Conservation (phyloP, 331 rosid species). For the Prunus yedoensis region DNA sequence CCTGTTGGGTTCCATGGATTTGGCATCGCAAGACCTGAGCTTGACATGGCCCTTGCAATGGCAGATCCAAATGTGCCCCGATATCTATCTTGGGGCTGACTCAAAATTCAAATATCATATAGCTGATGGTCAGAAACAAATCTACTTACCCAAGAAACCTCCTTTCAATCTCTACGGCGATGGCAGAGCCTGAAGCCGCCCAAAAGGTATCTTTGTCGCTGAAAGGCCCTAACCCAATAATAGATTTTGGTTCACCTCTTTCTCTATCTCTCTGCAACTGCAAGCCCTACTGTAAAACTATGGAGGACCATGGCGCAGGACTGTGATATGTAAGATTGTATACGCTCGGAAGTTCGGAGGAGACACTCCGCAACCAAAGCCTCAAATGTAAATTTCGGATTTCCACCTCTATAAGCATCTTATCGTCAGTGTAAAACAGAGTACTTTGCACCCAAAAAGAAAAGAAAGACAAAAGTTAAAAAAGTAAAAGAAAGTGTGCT, state of each 20-base stretch:
- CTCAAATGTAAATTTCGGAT: background rate
- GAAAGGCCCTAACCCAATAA: background rate
- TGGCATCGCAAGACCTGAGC: background rate
- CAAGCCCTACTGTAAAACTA: background rate
- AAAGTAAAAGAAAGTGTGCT: too few species aligned
- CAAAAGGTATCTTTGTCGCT: background rate
- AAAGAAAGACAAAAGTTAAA: too few species aligned
- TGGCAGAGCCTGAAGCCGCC: background rate
- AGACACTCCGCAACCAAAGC: background rate
- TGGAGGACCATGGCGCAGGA: background rate
- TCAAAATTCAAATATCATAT: background rate
- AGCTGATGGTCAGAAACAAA: background rate
- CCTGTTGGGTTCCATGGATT: background rate
- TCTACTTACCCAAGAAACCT: background rate
- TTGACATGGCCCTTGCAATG: background rate
- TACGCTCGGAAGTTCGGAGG: background rate
- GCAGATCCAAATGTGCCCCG: background rate
- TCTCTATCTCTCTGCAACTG: background rate
- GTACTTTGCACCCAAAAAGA: background rate
- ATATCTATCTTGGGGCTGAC: background rate
- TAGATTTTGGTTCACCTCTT: background rate
- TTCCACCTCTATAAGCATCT: background rate
- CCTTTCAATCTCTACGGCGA: background rate
- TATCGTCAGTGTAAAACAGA: background rate
- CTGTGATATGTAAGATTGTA: background rate